Conservation (phyloP, 306 rosid genomes). For the Crataegus laevigata region DNA sequence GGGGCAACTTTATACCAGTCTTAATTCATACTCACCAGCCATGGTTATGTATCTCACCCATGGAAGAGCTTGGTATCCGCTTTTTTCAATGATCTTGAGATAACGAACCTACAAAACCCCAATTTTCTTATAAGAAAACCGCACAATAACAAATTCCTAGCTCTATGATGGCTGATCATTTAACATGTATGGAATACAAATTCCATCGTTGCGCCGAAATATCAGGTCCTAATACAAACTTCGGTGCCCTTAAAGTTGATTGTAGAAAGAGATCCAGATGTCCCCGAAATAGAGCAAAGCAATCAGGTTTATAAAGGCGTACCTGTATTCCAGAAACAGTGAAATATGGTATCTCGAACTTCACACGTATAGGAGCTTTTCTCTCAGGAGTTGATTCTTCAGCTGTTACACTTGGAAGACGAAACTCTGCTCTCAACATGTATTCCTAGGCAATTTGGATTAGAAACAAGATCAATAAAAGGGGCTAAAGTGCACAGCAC, state of each 20-base stretch:
- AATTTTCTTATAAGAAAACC: not conserved
- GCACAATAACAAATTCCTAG: not conserved
- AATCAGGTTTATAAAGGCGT: slow-evolving; percentile 11
- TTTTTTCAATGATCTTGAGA: slow-evolving; percentile 92
- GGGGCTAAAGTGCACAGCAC: not conserved
- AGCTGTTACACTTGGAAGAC: slow-evolving; percentile 74
- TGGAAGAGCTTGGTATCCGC: slow-evolving; percentile 97
- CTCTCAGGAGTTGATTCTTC: slow-evolving; percentile 93
- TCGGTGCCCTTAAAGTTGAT: not conserved
- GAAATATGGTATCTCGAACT: slow-evolving; percentile 97
- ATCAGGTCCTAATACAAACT: not conserved
- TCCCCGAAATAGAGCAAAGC: not conserved
- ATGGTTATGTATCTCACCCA: slow-evolving; percentile 99
- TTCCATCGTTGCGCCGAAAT: not conserved
- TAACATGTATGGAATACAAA: not conserved
- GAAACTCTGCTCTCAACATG: slow-evolving; percentile 94
- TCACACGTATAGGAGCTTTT: slow-evolving; percentile 93
- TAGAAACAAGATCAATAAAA: slow-evolving; percentile 7
- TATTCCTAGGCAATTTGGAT: slow-evolving; percentile 61
- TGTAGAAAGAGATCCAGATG: not conserved
- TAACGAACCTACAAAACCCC: slow-evolving; percentile 66
- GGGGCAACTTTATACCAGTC: slow-evolving; percentile 51
- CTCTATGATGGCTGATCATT: not conserved
- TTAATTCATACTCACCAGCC: slow-evolving; percentile 96
- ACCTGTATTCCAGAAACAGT: slow-evolving; percentile 99